Conservation (phyloP, 75 land plant genomes). For the Sequoia sempervirens region DNA sequence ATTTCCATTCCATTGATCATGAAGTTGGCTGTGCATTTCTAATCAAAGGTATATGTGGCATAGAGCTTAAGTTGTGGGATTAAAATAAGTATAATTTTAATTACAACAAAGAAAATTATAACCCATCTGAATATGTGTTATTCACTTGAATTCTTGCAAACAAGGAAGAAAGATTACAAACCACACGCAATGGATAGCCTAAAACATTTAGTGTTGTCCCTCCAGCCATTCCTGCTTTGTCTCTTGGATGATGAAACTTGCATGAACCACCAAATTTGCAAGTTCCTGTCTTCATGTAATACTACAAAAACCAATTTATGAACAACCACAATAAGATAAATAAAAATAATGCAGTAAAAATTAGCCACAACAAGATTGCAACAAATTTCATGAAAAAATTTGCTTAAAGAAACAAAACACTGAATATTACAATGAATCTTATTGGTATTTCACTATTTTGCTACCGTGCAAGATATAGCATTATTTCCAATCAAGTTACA, state of each 20-base stretch:
- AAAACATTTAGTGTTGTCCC: conserved; percentile 59
- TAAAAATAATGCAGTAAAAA: neutral
- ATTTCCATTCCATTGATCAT: conserved; percentile 2
- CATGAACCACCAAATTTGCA: conserved; percentile 91
- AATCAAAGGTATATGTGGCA: neutral
- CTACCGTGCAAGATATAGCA: neutral
- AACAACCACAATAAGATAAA: neutral
- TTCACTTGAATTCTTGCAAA: conserved; percentile 1
- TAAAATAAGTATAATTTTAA: neutral
- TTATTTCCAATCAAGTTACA: neutral
- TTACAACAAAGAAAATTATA: neutral
- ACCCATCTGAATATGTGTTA: neutral
- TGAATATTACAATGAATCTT: neutral
- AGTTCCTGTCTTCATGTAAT: conserved; percentile 81
- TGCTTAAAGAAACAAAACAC: neutral
- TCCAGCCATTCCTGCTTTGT: conserved; percentile 66
- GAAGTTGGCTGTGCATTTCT: neutral
- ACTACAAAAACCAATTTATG: conserved; percentile 34
- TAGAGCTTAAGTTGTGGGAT: neutral
- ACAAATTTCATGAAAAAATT: neutral
- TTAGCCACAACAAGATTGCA: neutral
- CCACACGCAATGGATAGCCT: conserved; percentile 84
- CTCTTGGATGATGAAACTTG: conserved; percentile 82
- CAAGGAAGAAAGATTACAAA: conserved; percentile 20
- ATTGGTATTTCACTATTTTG: neutral